phyloP scores from a whole-genome alignment of 2,329 filamentous ascomycete species.

The Huntiella decipiens region DNA sequence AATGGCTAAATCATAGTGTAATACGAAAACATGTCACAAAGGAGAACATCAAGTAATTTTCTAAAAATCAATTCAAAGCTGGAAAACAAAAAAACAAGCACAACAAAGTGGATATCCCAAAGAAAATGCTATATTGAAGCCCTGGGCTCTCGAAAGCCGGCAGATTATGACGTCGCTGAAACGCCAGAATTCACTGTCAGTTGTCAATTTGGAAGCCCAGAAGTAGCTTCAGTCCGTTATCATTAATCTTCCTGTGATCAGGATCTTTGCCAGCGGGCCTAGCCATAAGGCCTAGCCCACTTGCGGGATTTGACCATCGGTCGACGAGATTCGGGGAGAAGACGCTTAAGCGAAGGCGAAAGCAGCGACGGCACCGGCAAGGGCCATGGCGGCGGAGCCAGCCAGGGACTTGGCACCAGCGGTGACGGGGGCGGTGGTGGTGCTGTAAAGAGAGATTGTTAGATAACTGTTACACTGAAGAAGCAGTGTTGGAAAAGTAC shows the following conservation, averaged over 20 bases:
- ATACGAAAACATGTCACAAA: neutral
- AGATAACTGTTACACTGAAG: neutral
- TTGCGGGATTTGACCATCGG: neutral
- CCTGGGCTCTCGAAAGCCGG: conserved; percentile 7
- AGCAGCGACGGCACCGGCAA: conserved; percentile 33
- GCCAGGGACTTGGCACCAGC: conserved; percentile 34
- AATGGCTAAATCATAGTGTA: neutral
- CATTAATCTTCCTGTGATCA: conserved; percentile 2
- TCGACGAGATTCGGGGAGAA: conserved; percentile 6
- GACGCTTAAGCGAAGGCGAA: conserved; percentile 34
- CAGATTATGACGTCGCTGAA: conserved; percentile 1
- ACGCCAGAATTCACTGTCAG: conserved; percentile 7
- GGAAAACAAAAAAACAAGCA: conserved; percentile 8
- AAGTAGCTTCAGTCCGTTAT: conserved; percentile 8
- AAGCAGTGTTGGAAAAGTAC: neutral
- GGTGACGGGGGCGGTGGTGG: conserved; percentile 22
- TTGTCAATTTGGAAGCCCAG: conserved; percentile 11
- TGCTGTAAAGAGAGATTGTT: conserved; percentile 13
- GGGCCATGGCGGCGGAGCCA: conserved; percentile 35
- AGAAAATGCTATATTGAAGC: conserved; percentile 12
- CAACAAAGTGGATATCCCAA: conserved; percentile 11
- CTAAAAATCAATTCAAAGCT: neutral
- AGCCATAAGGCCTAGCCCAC: neutral
- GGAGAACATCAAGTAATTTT: too few relatives aligned
- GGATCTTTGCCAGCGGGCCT: neutral